Conservation (phyloP, 768 basidiomycete genomes). For the Mycena polygramma region DNA sequence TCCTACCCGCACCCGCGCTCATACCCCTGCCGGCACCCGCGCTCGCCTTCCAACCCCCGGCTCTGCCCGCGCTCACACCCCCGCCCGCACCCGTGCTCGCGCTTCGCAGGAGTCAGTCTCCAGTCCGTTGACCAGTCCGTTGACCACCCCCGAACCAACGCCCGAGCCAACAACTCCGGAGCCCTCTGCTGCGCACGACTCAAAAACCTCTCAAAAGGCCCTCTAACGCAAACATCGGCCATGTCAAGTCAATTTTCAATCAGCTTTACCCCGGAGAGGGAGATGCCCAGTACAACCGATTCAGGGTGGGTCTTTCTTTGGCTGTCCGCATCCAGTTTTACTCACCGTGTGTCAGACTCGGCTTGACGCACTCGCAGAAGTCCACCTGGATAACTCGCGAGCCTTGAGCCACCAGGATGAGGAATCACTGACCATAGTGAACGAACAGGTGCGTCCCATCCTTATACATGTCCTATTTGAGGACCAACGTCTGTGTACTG, state of each 20-base stretch:
- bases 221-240: conserved; percentile 7
- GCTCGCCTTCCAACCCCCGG: background rate
- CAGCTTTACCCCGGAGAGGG: conserved; percentile 4
- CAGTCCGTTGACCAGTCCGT: conserved; percentile 9
- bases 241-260: conserved; percentile 8
- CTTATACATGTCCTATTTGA: background rate
- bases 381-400: background rate
- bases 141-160: conserved; percentile 8
- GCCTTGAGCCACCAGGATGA: conserved; percentile 9
- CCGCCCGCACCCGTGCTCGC: background rate
- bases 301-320: background rate
- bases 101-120: background rate
- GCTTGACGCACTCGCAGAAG: background rate
- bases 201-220: background rate
- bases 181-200: background rate
- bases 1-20: background rate
- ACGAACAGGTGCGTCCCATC: background rate
- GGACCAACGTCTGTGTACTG: too few species aligned
- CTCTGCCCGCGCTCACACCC: background rate
- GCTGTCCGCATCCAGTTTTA: background rate
- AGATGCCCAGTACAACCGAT: background rate
- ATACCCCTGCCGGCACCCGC: background rate
- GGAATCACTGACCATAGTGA: background rate
- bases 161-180: too few species aligned
- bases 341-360: conserved; percentile 5